phyloP scores from a whole-genome alignment of 176 grass and related monocot genomes.

The Aegilops sharonensis region DNA sequence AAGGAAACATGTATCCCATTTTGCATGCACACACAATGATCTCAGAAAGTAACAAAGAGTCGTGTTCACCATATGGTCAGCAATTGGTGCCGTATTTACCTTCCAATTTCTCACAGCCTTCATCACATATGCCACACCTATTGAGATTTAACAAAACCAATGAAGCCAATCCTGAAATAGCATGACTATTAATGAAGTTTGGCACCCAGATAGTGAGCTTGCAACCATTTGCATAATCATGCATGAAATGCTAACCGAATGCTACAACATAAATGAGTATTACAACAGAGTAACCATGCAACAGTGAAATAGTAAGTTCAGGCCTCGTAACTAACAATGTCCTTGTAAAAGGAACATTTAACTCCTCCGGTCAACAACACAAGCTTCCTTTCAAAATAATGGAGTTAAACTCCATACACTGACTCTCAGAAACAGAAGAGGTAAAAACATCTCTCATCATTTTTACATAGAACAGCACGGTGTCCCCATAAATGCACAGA shows the following conservation, averaged over 20 bases:
- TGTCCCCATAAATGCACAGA: background rate
- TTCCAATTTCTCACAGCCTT: slow-evolving; percentile 78
- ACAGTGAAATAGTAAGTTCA: slow-evolving; percentile 17
- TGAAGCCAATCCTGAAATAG: slow-evolving; percentile 64
- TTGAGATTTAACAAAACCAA: slow-evolving; percentile 77
- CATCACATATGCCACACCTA: slow-evolving; percentile 73
- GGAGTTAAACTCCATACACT: background rate
- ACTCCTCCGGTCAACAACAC: background rate
- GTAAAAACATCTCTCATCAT: background rate
- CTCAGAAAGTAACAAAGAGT: slow-evolving; percentile 2
- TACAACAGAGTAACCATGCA: slow-evolving; percentile 9
- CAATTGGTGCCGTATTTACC: slow-evolving; percentile 42
- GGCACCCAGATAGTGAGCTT: background rate
- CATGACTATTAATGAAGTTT: slow-evolving; percentile 14
- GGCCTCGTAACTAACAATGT: background rate
- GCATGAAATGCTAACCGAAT: background rate
- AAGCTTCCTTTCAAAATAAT: slow-evolving; percentile 20
- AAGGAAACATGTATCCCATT: background rate
- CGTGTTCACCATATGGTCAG: background rate
- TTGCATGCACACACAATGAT: background rate
- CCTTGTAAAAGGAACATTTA: background rate
- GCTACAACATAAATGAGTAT: background rate
- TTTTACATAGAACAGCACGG: background rate
- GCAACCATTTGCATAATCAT: slow-evolving; percentile 4
- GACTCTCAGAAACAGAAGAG: slow-evolving; percentile 8